A percentile compares a stretch with the other conserved stretches of the same genome.
Evolutionary conservation across 2,329 filamentous ascomycete species (phyloP).

Genomic region (Botryotinia narcissicola): DNA sequence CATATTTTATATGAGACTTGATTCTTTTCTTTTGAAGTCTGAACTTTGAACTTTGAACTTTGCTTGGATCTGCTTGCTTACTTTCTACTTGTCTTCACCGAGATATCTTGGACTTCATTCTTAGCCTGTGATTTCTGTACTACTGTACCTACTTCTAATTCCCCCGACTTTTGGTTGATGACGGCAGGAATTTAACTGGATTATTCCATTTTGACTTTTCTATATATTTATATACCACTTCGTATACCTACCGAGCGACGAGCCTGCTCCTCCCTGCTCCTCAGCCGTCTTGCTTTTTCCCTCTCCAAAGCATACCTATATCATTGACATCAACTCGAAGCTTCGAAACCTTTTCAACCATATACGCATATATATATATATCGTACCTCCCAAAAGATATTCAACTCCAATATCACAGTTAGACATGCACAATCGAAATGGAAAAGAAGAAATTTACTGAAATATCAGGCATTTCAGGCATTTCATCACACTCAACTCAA

Average conservation of each 20-base stretch:
- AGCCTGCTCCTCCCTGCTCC: not conserved
- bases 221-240: not conserved
- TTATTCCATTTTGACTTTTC: constrained; percentile 6
- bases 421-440: not conserved
- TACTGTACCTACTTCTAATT: not conserved
- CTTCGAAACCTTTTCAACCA: not conserved
- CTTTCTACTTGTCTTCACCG: not conserved
- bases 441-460: constrained; percentile 4
- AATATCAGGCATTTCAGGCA: constrained; percentile 22
- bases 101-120: constrained; percentile 2
- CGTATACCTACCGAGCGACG: not conserved
- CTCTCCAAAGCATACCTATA: not conserved
- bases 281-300: not conserved
- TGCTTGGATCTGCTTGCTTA: not conserved
- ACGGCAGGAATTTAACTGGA: not conserved
- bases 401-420: not conserved
- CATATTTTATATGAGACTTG: not conserved
- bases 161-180: not conserved
- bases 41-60: not conserved
- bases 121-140: not conserved
- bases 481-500: constrained; percentile 6
- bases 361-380: not conserved
- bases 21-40: not conserved
- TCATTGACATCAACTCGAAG: not conserved
- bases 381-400: not conserved